Conservation (phyloP, 306 rosid genomes). For the Prunus mume region DNA sequence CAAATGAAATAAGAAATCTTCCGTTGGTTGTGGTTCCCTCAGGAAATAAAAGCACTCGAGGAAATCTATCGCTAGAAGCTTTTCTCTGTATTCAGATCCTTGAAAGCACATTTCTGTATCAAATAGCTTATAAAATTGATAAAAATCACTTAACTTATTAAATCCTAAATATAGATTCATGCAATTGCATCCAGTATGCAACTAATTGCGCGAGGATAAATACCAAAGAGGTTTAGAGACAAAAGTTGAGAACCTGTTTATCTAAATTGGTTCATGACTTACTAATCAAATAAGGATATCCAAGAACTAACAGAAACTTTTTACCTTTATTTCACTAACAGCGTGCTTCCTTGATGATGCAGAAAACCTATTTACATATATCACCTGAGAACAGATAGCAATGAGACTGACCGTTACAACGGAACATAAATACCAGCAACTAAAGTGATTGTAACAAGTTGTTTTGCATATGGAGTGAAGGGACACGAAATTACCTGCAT, state of each 20-base stretch:
- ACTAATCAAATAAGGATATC: background rate
- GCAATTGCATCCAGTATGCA: background rate
- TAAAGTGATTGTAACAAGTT: constrained; percentile 5
- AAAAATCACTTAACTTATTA: constrained; percentile 16
- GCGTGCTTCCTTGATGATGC: constrained; percentile 79
- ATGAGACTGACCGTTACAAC: background rate
- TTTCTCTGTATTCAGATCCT: constrained; percentile 99
- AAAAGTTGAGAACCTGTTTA: constrained; percentile 7
- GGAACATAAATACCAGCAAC: background rate
- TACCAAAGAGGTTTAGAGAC: background rate
- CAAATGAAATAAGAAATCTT: constrained; percentile 80
- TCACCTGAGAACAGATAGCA: constrained; percentile 58
- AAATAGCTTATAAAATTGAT: constrained; percentile 77
- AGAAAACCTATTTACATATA: constrained; percentile 82
- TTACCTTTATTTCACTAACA: constrained; percentile 90
- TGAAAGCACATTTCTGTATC: constrained; percentile 92
- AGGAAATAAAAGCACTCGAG: constrained; percentile 87
- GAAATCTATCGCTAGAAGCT: constrained; percentile 81
- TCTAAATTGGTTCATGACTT: constrained; percentile 7
- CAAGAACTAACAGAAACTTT: constrained; percentile 42
- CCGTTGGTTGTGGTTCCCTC: constrained; percentile 99
- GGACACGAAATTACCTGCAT: constrained; percentile 76
- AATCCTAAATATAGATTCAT: background rate
- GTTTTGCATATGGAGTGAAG: constrained; percentile 1
- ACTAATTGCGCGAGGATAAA: background rate